Conservation (phyloP, 495 filamentous ascomycete genomes). For the Podospora sp. region DNA sequence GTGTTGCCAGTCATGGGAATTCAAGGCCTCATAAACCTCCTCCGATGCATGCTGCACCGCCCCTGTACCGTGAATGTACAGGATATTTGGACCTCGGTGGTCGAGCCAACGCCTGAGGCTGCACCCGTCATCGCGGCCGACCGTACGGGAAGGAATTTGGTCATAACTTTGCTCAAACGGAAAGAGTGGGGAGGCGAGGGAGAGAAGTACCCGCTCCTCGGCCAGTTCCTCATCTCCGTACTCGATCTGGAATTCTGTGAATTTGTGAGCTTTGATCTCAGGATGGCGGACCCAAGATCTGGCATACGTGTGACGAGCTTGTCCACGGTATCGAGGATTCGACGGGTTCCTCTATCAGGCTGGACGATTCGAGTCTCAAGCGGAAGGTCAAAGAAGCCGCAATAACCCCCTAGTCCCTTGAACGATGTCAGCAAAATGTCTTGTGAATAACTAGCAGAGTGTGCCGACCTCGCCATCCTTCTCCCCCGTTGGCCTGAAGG, state of each 20-base stretch:
- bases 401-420: conserved; percentile 4
- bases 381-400: conserved; percentile 10
- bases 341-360: not conserved
- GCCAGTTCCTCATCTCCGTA: not conserved
- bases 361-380: conserved; percentile 12
- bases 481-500: too few species aligned
- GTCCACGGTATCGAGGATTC: not conserved
- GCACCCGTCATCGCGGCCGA: conserved; percentile 12
- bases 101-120: conserved; percentile 16
- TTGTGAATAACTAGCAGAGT: too few species aligned
- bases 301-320: too few species aligned
- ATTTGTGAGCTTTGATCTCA: too few species aligned
- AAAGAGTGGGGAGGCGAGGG: conserved; percentile 13
- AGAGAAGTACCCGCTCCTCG: conserved; percentile 16
- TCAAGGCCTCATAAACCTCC: conserved; percentile 15
- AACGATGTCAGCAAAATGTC: not conserved
- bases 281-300: too few species aligned
- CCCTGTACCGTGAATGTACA: conserved; percentile 18
- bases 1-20: not conserved
- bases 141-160: too few species aligned
- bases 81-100: conserved; percentile 20
- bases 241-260: not conserved
- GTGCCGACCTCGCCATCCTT: too few species aligned
- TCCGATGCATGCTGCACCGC: conserved; percentile 11
- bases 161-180: too few species aligned